Evolutionary conservation across 2,329 filamentous ascomycete genomes (phyloP), one percentile per base, ranked within the genome.

Genomic region (Fusarium drepaniforme): DNA sequence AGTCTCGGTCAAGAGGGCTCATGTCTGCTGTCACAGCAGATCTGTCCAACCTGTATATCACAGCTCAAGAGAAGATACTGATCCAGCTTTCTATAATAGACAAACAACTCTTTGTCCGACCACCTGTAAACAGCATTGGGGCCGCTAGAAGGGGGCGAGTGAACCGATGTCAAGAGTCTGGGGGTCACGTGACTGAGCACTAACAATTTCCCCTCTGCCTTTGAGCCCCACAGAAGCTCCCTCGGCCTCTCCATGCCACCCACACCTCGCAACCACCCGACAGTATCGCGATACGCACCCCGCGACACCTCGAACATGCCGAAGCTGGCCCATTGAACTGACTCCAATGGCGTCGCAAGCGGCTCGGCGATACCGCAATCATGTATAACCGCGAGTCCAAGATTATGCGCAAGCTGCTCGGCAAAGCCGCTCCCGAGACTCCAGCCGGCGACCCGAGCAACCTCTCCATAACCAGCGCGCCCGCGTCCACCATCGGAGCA

Each of bases 391-490:
- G 84, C 81, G 84, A 89, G 76, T 87, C 86, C 71, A 88, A 84
- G 82, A 89, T 90, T 73, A 90, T 91, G 87, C 88, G 89, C 80
- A 89, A 90, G 83, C 86, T 91, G 28, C 87, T 91, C 37, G 89
- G 89, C 80, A 89, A 89, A 77, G 83, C 85, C 68, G 81, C 85
- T 33, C 83, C 84, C 74, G 86, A 89, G 71, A 84, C 87, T 71
- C 82, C 84, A 49, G 80, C 85, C 67, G 86, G 85, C 72, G 84
- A 87, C 64, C 58, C 77, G 5, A 70, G 49, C 58, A 78, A 70
- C 74, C 80, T 85, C 16, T 83, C 85, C 46, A 81, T 88, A 67
- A 85, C 88, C 66, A 86, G 85, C 78, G 87, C 88, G 4, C 84
- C 82, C 76, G 82, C 79, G 59, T 81, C 81, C 18, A 80, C 81